These are phyloP conservation scores for Sanghuangporus baumii DNA, from an alignment of 1,284 basidiomycete species.

Conservation along the genomic window DNA sequence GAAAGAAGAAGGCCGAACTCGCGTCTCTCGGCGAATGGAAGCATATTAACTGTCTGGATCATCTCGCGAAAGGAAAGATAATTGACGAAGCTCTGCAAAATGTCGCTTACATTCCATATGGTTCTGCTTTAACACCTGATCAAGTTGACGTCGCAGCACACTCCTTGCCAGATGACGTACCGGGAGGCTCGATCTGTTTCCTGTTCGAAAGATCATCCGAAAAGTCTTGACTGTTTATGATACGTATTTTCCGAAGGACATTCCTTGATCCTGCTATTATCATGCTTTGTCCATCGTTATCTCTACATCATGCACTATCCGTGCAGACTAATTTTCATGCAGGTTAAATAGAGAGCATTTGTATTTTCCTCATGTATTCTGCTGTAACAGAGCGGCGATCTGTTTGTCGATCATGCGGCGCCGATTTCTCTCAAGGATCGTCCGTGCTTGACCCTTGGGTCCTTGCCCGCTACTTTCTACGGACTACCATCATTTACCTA, in stretches of 20 bases:
- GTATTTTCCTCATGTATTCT: too few relatives aligned
- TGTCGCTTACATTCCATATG: not conserved
- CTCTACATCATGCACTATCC: not conserved
- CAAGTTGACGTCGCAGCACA: not conserved
- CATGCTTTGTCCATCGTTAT: not conserved
- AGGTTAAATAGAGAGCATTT: too few relatives aligned
- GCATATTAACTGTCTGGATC: conserved; percentile 71
- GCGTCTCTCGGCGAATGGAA: conserved; percentile 85
- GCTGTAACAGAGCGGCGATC: too few relatives aligned
- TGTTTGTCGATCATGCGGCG: too few relatives aligned
- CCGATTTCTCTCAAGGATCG: not conserved
- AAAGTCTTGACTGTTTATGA: not conserved
- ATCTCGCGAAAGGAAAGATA: conserved; percentile 40
- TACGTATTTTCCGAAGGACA: not conserved
- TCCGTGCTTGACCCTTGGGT: not conserved
- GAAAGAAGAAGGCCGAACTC: conserved; percentile 72
- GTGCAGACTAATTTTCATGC: too few relatives aligned
- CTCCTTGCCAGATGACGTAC: conserved; percentile 35
- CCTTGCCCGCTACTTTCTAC: not conserved
- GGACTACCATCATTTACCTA: not conserved
- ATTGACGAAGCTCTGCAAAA: conserved; percentile 36
- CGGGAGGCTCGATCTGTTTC: conserved; percentile 65
- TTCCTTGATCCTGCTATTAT: not conserved
- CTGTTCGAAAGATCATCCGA: conserved; percentile 56
- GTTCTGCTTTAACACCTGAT: not conserved